phyloP scores from a whole-genome alignment of 2,329 filamentous ascomycete genomes.

The Purpureocillium takamizusanense region DNA sequence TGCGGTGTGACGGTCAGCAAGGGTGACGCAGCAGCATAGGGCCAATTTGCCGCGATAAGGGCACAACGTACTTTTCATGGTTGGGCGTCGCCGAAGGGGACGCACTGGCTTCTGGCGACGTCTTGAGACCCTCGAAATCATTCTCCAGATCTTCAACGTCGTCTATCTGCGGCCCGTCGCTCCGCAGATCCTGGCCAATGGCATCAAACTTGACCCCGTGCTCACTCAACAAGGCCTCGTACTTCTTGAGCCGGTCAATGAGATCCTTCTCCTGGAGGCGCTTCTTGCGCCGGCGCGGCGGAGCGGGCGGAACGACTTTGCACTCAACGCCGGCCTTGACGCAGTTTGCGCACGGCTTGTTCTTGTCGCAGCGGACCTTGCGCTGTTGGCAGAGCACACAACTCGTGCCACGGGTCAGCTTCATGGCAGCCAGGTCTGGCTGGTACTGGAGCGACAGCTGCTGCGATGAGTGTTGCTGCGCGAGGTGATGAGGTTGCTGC shows the following conservation, averaged over 20 bases:
- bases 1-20: background rate
- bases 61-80: constrained; percentile 6
- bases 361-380: constrained; percentile 67
- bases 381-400: constrained; percentile 70
- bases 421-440: constrained; percentile 35
- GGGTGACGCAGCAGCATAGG: background rate
- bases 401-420: constrained; percentile 50
- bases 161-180: constrained; percentile 25
- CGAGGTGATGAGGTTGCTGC: too few species aligned
- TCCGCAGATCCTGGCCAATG: constrained; percentile 39
- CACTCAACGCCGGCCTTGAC: constrained; percentile 54
- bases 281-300: constrained; percentile 50
- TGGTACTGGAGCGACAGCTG: constrained; percentile 11
- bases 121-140: constrained; percentile 45
- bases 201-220: constrained; percentile 62
- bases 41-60: background rate
- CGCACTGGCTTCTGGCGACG: constrained; percentile 37
- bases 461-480: too few species aligned
- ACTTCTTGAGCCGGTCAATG: constrained; percentile 58
- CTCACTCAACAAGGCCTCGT: constrained; percentile 57
- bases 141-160: constrained; percentile 48
- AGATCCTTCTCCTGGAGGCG: constrained; percentile 62
- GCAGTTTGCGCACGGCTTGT: constrained; percentile 63
- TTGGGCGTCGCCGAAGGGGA: constrained; percentile 20
- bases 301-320: constrained; percentile 45